Evolutionary conservation across 2,329 filamentous ascomycete genomes (phyloP).

Genomic region (Xylariaceae sp.): DNA sequence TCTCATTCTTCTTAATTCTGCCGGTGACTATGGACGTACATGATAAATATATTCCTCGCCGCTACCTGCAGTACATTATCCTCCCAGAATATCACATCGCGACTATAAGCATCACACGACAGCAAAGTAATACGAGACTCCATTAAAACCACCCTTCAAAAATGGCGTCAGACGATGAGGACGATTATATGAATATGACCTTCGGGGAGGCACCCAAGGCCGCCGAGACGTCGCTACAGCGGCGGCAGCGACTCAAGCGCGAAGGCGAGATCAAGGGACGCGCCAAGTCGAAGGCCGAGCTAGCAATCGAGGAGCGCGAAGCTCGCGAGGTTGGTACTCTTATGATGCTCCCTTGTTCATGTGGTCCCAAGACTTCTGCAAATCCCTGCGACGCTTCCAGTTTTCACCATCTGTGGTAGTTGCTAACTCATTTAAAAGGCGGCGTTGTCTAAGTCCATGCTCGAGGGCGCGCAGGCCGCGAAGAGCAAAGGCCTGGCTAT

Average conservation of each 20-base stretch:
- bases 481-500: slow-evolving; percentile 87
- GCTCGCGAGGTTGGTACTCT: slow-evolving; percentile 54
- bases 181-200: slow-evolving; percentile 97
- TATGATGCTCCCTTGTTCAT: no score
- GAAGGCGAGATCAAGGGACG: slow-evolving; percentile 65
- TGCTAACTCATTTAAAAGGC: slow-evolving; percentile 30
- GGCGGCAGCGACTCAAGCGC: slow-evolving; percentile 50
- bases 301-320: slow-evolving; percentile 66
- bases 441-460: slow-evolving; percentile 68
- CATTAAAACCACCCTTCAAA: neutral
- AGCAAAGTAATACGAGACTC: neutral
- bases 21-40: no score
- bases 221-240: slow-evolving; percentile 54
- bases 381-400: neutral
- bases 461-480: slow-evolving; percentile 49
- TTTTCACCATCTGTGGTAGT: neutral
- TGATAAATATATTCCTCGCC: no score
- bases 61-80: no score
- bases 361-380: no score
- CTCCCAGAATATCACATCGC: no score
- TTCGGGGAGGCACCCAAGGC: slow-evolving; percentile 61
- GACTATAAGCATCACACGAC: no score
- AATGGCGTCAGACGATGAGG: slow-evolving; percentile 56
- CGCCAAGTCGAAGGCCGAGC: slow-evolving; percentile 77
- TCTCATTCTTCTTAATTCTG: no score